Evolutionary conservation across 1,284 basidiomycete genomes (phyloP).

Genomic region (Boletellus deceptivus): DNA sequence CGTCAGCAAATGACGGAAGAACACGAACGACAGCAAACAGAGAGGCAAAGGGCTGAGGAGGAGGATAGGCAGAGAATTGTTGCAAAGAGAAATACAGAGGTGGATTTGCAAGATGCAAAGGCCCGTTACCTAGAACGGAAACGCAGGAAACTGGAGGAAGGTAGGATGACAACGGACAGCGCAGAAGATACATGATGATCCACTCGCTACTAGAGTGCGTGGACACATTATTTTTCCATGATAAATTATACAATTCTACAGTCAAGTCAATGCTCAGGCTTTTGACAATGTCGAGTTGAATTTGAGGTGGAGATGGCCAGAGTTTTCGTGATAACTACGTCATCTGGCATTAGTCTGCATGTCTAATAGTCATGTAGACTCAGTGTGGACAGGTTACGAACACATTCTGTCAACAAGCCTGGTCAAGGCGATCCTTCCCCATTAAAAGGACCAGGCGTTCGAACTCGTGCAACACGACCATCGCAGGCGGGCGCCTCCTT

Average conservation of each 20-base stretch:
- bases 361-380: no score
- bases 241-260: no score
- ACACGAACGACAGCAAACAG: conserved; percentile 52
- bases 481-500: conserved; percentile 49
- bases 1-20: conserved; percentile 74
- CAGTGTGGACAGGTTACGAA: no score
- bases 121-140: conserved; percentile 81
- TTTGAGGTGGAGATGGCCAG: no score
- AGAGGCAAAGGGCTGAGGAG: conserved; percentile 58
- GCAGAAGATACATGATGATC: conserved; percentile 13
- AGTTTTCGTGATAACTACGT: no score
- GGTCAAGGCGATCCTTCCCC: conserved; percentile 31
- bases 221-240: no score
- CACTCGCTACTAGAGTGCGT: neutral
- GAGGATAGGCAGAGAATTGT: conserved; percentile 56
- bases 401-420: conserved; percentile 17
- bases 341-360: no score
- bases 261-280: no score
- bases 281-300: no score
- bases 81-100: conserved; percentile 68
- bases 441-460: conserved; percentile 25
- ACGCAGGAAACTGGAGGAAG: conserved; percentile 67
- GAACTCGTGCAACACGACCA: conserved; percentile 48
- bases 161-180: neutral
- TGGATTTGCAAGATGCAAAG: conserved; percentile 67